phyloP scores from a whole-genome alignment of 345 rosid genomes.

The Boechera stricta region DNA sequence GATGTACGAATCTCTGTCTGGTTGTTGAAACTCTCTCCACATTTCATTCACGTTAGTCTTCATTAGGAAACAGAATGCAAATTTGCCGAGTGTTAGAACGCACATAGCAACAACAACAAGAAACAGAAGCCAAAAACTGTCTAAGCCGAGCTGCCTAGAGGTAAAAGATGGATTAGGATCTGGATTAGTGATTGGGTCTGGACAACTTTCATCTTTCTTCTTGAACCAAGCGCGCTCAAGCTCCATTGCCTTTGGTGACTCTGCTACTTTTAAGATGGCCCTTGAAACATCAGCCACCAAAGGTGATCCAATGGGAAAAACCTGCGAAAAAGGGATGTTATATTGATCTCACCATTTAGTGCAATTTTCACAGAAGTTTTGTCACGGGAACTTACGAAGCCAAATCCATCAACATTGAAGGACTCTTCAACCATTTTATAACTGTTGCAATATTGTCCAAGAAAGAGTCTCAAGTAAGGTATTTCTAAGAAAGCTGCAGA shows the following conservation, averaged over 20 bases:
- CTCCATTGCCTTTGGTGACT: conserved; percentile 41
- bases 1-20: conserved; percentile 15
- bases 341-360: background rate
- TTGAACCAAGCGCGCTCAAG: conserved; percentile 45
- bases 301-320: conserved; percentile 55
- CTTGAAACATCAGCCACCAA: conserved; percentile 54
- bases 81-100: conserved; percentile 39
- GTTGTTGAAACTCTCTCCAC: conserved; percentile 3
- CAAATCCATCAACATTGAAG: conserved; percentile 48
- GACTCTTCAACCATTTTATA: conserved; percentile 51
- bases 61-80: conserved; percentile 29
- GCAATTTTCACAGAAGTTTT: background rate
- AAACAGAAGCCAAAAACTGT: conserved; percentile 58
- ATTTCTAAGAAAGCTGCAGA: conserved; percentile 51
- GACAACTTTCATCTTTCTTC: conserved; percentile 30
- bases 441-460: conserved; percentile 47
- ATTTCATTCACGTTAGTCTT: background rate
- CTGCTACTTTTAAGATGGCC: conserved; percentile 50
- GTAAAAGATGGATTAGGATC: conserved; percentile 32
- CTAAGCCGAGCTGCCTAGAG: conserved; percentile 46
- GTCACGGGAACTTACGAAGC: conserved; percentile 50
- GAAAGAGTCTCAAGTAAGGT: conserved; percentile 48
- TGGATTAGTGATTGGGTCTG: conserved; percentile 34
- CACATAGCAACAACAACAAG: conserved; percentile 12
- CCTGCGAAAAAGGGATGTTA: conserved; percentile 27